Conservation (phyloP, 306 rosid species). For the Begonia masoniana region DNA sequence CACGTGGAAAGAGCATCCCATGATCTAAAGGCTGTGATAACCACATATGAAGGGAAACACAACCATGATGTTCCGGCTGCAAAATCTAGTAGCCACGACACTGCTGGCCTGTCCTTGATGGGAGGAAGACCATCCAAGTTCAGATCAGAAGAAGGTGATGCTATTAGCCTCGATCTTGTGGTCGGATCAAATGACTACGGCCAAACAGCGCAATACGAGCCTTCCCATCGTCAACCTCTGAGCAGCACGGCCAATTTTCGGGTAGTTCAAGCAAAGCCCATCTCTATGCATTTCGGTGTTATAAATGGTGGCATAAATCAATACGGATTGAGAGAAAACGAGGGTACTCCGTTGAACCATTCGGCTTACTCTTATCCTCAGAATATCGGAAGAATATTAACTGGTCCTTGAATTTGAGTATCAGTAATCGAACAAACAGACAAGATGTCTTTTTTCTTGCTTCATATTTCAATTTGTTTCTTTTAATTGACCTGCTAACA, state of each 20-base stretch:
- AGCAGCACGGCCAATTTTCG: constrained; percentile 33
- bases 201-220: constrained; percentile 11
- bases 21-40: constrained; percentile 86
- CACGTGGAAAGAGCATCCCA: constrained; percentile 93
- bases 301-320: constrained; percentile 25
- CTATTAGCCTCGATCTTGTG: constrained; percentile 79
- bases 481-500: no score
- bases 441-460: no score
- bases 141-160: constrained; percentile 54
- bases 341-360: constrained; percentile 44
- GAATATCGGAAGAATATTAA: constrained; percentile 59
- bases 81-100: constrained; percentile 59
- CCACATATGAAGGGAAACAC: constrained; percentile 90
- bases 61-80: constrained; percentile 84
- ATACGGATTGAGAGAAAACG: constrained; percentile 54
- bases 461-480: no score
- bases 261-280: constrained; percentile 33
- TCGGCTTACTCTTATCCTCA: constrained; percentile 55
- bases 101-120: constrained; percentile 23
- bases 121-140: constrained; percentile 25
- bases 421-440: no score
- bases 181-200: constrained; percentile 41
- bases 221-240: constrained; percentile 2
- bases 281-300: constrained; percentile 42
- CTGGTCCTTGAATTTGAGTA: constrained; percentile 27